Conservation (phyloP, 768 basidiomycete species). For the Glaciozyma martinii region DNA sequence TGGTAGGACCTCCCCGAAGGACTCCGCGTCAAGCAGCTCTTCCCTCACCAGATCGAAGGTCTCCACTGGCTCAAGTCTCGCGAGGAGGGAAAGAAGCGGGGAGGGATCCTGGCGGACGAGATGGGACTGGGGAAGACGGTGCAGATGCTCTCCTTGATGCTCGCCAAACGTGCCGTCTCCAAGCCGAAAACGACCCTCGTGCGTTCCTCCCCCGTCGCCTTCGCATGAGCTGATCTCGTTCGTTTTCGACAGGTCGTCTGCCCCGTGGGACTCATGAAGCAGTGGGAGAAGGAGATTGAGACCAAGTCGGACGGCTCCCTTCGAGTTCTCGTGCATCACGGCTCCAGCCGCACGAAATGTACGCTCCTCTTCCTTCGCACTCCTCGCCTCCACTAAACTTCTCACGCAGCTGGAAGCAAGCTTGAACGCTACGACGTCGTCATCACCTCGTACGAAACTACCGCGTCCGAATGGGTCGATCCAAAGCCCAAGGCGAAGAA, state of each 20-base stretch:
- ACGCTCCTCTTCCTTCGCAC: conserved; percentile 26
- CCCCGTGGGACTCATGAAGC: conserved; percentile 74
- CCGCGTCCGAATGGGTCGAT: conserved; percentile 66
- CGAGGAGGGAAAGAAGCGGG: conserved; percentile 57
- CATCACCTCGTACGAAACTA: conserved; percentile 76
- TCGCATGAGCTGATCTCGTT: background rate
- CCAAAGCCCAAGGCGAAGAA: conserved; percentile 44
- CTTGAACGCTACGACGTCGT: conserved; percentile 50
- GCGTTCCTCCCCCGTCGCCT: background rate
- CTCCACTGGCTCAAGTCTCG: conserved; percentile 78
- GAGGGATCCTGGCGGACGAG: conserved; percentile 50
- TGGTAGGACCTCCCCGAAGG: background rate
- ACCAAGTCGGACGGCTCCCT: conserved; percentile 52
- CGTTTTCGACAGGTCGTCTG: conserved; percentile 59
- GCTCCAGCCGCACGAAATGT: conserved; percentile 62
- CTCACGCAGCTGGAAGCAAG: conserved; percentile 4
- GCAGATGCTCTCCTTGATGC: conserved; percentile 77
- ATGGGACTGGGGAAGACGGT: conserved; percentile 61
- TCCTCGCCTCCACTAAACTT: background rate
- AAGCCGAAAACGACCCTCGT: conserved; percentile 66
- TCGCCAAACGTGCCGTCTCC: conserved; percentile 59
- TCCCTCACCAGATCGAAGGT: conserved; percentile 58
- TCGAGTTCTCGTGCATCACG: conserved; percentile 74
- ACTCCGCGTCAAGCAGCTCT: conserved; percentile 11
- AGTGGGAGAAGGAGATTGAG: conserved; percentile 80